These are phyloP conservation scores for Discostella stelligera DNA, from an alignment of 352 stramenopile species.

Conservation along the genomic window DNA sequence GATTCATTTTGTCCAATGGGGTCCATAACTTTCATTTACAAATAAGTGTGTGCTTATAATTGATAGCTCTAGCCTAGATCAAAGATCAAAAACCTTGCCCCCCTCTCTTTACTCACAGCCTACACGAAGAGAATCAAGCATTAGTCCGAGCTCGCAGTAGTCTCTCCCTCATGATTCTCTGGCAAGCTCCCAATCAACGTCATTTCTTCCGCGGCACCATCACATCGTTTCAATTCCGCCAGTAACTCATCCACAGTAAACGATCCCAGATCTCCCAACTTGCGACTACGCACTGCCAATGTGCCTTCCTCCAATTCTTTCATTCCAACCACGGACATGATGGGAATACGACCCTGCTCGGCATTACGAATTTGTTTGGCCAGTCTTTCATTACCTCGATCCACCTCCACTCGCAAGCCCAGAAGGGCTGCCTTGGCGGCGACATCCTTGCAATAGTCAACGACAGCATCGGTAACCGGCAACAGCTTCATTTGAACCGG, in stretches of 20 bases:
- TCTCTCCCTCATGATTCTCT: constrained; percentile 30
- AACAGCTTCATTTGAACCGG: constrained; percentile 84
- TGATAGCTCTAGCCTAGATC: background rate
- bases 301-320: constrained; percentile 82
- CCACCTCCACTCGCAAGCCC: constrained; percentile 83
- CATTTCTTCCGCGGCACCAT: constrained; percentile 69
- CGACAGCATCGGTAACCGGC: constrained; percentile 83
- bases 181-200: constrained; percentile 58
- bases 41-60: background rate
- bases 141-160: background rate
- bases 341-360: constrained; percentile 80
- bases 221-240: constrained; percentile 58
- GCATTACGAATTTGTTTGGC: constrained; percentile 86
- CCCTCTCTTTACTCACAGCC: background rate
- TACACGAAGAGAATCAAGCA: background rate
- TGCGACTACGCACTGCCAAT: constrained; percentile 77
- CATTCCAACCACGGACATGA: constrained; percentile 84
- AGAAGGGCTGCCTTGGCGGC: constrained; percentile 67
- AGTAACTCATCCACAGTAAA: constrained; percentile 77
- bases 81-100: background rate
- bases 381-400: constrained; percentile 79
- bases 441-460: constrained; percentile 81
- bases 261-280: constrained; percentile 77
- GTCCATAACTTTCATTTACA: background rate
- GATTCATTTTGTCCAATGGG: background rate